Percentiles rank a stretch among this genome's conserved stretches.
These are phyloP conservation scores for Amaranthus tricolor DNA, from an alignment of 179 eudicot species.

Conservation along the genomic window DNA sequence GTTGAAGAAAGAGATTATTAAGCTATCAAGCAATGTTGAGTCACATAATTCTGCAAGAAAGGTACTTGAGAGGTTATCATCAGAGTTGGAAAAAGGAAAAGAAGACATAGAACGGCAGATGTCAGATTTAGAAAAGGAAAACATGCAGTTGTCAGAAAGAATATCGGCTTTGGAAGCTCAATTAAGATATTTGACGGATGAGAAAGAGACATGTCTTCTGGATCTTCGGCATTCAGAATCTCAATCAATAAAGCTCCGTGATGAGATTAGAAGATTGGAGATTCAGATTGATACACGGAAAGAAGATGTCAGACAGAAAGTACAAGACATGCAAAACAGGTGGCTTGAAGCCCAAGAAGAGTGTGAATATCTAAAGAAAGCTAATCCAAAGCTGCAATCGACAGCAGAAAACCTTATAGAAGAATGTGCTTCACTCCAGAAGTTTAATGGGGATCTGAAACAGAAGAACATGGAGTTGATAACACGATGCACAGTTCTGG, in stretches of 20 bases:
- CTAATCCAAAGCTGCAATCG: conserved; percentile 51
- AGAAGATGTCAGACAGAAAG: conserved; percentile 38
- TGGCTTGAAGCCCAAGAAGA: conserved; percentile 60
- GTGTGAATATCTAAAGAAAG: conserved; percentile 54
- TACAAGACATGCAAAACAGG: conserved; percentile 47
- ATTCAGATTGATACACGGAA: conserved; percentile 48
- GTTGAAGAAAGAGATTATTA: conserved; percentile 37
- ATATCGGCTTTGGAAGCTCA: conserved; percentile 64
- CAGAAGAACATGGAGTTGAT: conserved; percentile 52
- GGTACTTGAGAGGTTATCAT: conserved; percentile 44
- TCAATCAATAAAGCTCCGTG: conserved; percentile 42
- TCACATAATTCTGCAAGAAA: conserved; percentile 50
- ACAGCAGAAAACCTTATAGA: conserved; percentile 54
- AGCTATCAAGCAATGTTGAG: conserved; percentile 41
- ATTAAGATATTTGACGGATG: conserved; percentile 45
- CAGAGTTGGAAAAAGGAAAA: conserved; percentile 55
- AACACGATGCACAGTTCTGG: conserved; percentile 40
- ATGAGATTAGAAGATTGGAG: conserved; percentile 47
- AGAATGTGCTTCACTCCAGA: conserved; percentile 54
- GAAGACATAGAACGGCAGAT: conserved; percentile 56
- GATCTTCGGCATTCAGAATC: conserved; percentile 55
- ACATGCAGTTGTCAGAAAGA: conserved; percentile 50
- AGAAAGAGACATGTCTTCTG: conserved; percentile 49
- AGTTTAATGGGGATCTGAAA: conserved; percentile 52
- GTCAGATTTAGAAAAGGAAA: conserved; percentile 56